Evolutionary conservation across 495 filamentous ascomycete species (phyloP).

Genomic region (Hypoxylon fragiforme): DNA sequence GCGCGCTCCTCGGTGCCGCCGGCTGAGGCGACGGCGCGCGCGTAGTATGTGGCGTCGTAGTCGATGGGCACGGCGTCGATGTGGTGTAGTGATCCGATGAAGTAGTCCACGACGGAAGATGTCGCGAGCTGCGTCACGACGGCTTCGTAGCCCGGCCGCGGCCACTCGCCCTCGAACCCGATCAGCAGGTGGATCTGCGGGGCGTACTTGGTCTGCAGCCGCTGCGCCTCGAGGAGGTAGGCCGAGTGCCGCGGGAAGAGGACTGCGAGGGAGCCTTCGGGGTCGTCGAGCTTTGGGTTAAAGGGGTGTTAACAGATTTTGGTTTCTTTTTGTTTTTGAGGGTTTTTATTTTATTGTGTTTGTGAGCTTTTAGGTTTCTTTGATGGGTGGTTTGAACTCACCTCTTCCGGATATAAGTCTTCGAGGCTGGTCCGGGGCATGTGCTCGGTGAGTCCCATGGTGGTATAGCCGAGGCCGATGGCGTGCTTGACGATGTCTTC

Average conservation of each 20-base stretch:
- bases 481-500: constrained; percentile 82
- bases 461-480: constrained; percentile 74
- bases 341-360: not conserved
- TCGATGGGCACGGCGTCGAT: constrained; percentile 85
- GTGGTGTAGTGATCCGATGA: constrained; percentile 91
- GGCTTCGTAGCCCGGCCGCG: constrained; percentile 64
- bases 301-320: constrained; percentile 17
- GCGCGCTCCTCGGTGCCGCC: constrained; percentile 65
- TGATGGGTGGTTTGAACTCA: constrained; percentile 34
- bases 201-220: constrained; percentile 71
- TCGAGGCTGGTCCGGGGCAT: constrained; percentile 74
- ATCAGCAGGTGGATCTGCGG: constrained; percentile 77
- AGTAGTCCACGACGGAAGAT: constrained; percentile 74
- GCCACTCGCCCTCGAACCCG: constrained; percentile 93
- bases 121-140: constrained; percentile 62
- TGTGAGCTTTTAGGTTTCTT: not conserved
- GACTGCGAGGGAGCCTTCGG: constrained; percentile 42
- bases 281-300: constrained; percentile 43
- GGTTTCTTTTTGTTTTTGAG: not conserved
- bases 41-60: constrained; percentile 71
- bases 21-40: constrained; percentile 47
- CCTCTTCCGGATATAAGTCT: constrained; percentile 95
- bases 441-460: constrained; percentile 93
- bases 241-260: constrained; percentile 63
- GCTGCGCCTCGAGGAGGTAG: constrained; percentile 70